Evolutionary conservation across 371 early-diverging fungal genomes (phyloP).

Genomic region (Rhizopus microsporus): DNA sequence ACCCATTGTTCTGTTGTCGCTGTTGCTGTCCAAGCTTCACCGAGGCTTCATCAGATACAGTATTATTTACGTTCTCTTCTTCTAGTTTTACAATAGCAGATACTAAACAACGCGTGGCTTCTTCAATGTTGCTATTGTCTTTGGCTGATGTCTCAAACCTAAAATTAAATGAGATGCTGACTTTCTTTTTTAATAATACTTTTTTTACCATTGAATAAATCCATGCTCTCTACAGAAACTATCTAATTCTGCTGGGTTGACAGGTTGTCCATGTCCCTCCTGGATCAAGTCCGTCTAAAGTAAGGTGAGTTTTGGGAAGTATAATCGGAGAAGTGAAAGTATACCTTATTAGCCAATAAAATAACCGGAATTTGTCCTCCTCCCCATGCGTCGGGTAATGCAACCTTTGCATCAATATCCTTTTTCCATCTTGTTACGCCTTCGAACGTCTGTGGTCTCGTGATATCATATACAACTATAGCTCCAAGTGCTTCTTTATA

Average conservation of each 20-base stretch:
- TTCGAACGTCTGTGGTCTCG: slow-evolving; percentile 72
- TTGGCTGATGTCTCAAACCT: slow-evolving; percentile 73
- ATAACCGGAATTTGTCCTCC: slow-evolving; percentile 67
- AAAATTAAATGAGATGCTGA: slow-evolving; percentile 3
- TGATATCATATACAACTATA: slow-evolving; percentile 79
- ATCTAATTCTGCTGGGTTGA: slow-evolving; percentile 51
- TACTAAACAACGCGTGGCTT: slow-evolving; percentile 60
- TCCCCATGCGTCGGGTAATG: slow-evolving; percentile 56
- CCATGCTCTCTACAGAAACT: slow-evolving; percentile 58
- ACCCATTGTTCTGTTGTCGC: slow-evolving; percentile 34
- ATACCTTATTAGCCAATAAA: slow-evolving; percentile 66
- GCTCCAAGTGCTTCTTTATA: slow-evolving; percentile 82
- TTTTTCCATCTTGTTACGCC: slow-evolving; percentile 74
- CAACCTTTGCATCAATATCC: slow-evolving; percentile 65
- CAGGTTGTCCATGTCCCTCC: slow-evolving; percentile 51
- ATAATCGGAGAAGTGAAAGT: not conserved
- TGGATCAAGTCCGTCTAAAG: slow-evolving; percentile 41
- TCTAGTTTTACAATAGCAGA: slow-evolving; percentile 39
- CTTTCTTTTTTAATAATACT: slow-evolving; percentile 2
- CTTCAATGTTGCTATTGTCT: slow-evolving; percentile 66
- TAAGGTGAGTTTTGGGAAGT: not conserved
- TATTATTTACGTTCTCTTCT: slow-evolving; percentile 39
- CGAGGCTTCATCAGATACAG: slow-evolving; percentile 21
- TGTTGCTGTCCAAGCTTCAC: slow-evolving; percentile 11
- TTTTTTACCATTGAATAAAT: slow-evolving; percentile 56